Evolutionary conservation across 495 filamentous ascomycete genomes (phyloP), one percentile per base, ranked within the genome.

Genomic region (Sabuloglossum arenarium): DNA sequence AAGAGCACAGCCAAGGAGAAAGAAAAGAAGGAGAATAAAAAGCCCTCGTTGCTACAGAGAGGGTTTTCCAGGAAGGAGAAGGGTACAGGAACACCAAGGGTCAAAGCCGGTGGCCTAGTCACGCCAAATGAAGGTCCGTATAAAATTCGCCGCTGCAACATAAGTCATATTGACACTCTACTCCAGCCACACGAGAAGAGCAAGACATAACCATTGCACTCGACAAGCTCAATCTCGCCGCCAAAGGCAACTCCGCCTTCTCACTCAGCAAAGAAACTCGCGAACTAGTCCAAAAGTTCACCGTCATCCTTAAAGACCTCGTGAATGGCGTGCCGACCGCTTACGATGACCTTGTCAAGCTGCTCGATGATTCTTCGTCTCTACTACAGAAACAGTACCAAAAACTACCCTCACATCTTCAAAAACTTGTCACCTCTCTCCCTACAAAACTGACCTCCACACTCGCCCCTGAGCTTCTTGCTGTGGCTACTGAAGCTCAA

Each of bases 241-340:
- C 85, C 5, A 75, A 80, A 56, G 79, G 90, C 68, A 88, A 88
- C 66, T 78, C 79, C 21, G 82, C 84, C 49, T 87, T 94, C 67
- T 81, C 82, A n/a, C 73, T 94, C 45, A 82, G 85, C 10, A 74
- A 79, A 49, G 87, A 89, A 59, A 88, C 85, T 2, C 76, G 84
- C 63, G 80, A 88, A 58, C 75, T 94, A 3, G 73, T 93, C 37
- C 75, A 78, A 45, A 82, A 82, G 58, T 98, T 98, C 74, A 86
- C 85, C 21, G 69, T 87, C 42, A 81, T 96, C 30, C 80, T 98
- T 59, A 89, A 87, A 62, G 90, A 96, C 66, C 71, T 94, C n/a
- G 74, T 86, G 56, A 89, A 86, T 65, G 90, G 90, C 54, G 90
- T 85, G 6, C 90, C 90, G 25, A 93, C 89, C 0, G 91, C 91